These are phyloP conservation scores for Sinapis alba DNA, from an alignment of 441 rosid species.

Conservation along the genomic window DNA sequence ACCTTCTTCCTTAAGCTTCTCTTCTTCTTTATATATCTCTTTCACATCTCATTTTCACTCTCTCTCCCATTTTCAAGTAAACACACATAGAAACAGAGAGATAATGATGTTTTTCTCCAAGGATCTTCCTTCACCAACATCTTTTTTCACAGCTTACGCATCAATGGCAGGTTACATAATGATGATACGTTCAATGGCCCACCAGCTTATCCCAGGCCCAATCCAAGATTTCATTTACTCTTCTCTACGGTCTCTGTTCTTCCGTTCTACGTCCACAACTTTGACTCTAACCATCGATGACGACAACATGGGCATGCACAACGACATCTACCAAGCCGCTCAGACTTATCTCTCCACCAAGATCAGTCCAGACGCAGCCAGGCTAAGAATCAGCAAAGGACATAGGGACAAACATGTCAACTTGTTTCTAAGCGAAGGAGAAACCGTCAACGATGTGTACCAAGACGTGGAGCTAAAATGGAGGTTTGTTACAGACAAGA, in stretches of 20 bases:
- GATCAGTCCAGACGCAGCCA: background rate
- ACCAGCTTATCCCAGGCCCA: constrained; percentile 46
- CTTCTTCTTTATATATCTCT: constrained; percentile 24
- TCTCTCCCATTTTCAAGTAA: constrained; percentile 23
- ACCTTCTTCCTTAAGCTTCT: constrained; percentile 36
- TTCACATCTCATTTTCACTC: constrained; percentile 30
- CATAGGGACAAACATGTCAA: background rate
- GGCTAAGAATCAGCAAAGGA: background rate
- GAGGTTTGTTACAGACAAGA: constrained; percentile 19
- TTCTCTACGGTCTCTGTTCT: constrained; percentile 34
- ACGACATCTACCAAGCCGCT: background rate
- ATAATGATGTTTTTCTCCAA: constrained; percentile 40
- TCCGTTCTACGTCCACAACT: constrained; percentile 26
- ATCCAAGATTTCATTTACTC: constrained; percentile 38
- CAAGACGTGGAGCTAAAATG: background rate
- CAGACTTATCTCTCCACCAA: background rate
- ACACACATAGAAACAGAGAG: background rate
- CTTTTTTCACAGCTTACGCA: constrained; percentile 55
- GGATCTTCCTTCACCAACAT: constrained; percentile 49
- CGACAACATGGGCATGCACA: constrained; percentile 28
- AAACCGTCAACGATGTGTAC: background rate
- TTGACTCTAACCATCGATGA: constrained; percentile 53
- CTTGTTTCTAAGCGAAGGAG: background rate
- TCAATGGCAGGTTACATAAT: constrained; percentile 52
- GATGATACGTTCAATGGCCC: constrained; percentile 42